Evolutionary conservation across 2,329 filamentous ascomycete species (phyloP), one percentile per base, ranked within the genome.

Genomic region (Beauveria varroae): DNA sequence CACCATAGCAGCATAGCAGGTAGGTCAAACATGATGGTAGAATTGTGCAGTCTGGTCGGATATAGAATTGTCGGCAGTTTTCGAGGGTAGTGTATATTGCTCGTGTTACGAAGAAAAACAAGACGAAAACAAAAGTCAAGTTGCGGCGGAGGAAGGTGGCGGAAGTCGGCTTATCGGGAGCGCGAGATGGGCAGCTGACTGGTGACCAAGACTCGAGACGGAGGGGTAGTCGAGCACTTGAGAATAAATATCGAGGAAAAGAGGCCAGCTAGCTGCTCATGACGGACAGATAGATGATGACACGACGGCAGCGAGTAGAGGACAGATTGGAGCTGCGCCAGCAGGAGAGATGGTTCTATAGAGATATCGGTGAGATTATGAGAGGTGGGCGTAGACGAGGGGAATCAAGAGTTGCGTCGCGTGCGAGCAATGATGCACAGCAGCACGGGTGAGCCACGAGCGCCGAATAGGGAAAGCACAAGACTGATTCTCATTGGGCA

Each of bases 1-100:
- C 78, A 92, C 89, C 89, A 90, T 74, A 92, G 78, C 68, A 91
- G 79, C 75, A 90, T 89, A 68, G 89, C 85, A 68, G 92, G 83
- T 68, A 91, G 83, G 75, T 89, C 87, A 71, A 93, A 91, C 88
- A 93, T 90, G 75, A 61, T 76, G 68, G 69, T 66, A 57, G 50
- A 26, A 41, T 16, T 24, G 44, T 57, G 28, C 30, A 24, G 52
- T 10, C 14, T 47, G 26, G 20, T 26, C 53, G 3, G 54, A 18
- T 16, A n/a, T 34, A 37, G 44, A 4, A 44, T 37, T 30, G 5
- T 34, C 18, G 14, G 9, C n/a, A 26, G 26, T n/a, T 16, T 43
- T 12, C 7, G 4, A n/a, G 12, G 52, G 30, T 16, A 10, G 18
- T 18, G 7, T 30, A 34, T 34, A 51, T 24, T 30, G 20, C 9